Conservation (phyloP, 768 basidiomycete genomes). For the Lactarius pseudohatsudake region DNA sequence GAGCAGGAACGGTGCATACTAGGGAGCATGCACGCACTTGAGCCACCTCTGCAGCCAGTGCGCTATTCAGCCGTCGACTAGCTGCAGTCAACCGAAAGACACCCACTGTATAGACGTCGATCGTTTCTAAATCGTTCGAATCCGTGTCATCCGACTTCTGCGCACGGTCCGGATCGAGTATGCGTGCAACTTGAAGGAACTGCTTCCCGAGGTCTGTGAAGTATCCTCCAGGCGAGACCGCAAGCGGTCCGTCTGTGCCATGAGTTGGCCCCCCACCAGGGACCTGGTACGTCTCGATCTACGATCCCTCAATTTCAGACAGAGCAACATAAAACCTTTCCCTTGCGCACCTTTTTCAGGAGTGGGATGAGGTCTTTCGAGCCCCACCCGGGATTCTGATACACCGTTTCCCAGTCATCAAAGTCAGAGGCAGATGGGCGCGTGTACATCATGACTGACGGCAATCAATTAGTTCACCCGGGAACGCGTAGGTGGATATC, state of each 20-base stretch:
- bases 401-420: no score
- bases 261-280: conserved; percentile 39
- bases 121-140: conserved; percentile 29
- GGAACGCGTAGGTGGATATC: no score
- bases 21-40: conserved; percentile 36
- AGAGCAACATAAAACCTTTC: no score
- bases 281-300: conserved; percentile 43
- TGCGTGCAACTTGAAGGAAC: conserved; percentile 32
- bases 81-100: not conserved
- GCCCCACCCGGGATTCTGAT: no score
- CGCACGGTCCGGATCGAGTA: conserved; percentile 29
- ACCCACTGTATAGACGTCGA: conserved; percentile 30
- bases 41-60: conserved; percentile 21
- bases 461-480: no score
- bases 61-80: not conserved
- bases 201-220: conserved; percentile 33
- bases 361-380: no score
- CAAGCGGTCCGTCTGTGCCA: conserved; percentile 49
- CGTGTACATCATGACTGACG: no score
- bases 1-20: conserved; percentile 28
- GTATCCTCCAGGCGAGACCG: conserved; percentile 35
- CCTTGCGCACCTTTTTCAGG: no score
- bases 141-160: conserved; percentile 24
- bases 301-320: not conserved
- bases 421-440: no score